Evolutionary conservation across 192 early-diverging fungal species (phyloP).

Genomic region (Chytriomyces confervae): DNA sequence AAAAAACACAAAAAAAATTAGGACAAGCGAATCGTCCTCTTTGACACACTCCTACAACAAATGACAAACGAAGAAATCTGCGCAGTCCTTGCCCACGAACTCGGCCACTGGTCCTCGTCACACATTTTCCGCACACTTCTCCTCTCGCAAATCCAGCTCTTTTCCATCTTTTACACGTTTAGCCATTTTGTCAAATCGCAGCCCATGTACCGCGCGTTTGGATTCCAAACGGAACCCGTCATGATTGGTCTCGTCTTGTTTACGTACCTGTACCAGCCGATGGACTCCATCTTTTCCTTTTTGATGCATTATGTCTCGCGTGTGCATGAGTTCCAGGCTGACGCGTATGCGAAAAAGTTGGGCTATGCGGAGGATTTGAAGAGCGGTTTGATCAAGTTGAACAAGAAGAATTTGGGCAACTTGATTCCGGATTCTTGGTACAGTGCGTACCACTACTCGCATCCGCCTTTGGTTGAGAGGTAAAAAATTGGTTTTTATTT

Average conservation of each 20-base stretch:
- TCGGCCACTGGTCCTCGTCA: slow-evolving; percentile 92
- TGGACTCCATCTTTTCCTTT: slow-evolving; percentile 78
- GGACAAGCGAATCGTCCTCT: slow-evolving; percentile 96
- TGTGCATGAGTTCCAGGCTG: slow-evolving; percentile 92
- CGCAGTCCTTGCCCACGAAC: slow-evolving; percentile 94
- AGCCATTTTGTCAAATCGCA: slow-evolving; percentile 68
- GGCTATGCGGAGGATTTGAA: slow-evolving; percentile 77
- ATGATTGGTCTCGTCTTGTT: slow-evolving; percentile 93
- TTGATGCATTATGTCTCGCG: slow-evolving; percentile 80
- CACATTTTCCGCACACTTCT: slow-evolving; percentile 81
- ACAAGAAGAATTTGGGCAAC: slow-evolving; percentile 87
- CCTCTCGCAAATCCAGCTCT: slow-evolving; percentile 76
- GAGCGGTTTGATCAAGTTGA: slow-evolving; percentile 85
- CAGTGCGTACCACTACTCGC: slow-evolving; percentile 87
- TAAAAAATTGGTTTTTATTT: too few relatives aligned
- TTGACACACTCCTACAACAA: slow-evolving; percentile 90
- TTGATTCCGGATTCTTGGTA: slow-evolving; percentile 70
- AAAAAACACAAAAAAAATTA: too few relatives aligned
- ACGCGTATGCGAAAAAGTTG: slow-evolving; percentile 82
- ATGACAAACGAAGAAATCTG: slow-evolving; percentile 83
- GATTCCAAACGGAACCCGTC: slow-evolving; percentile 75
- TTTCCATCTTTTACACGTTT: slow-evolving; percentile 63
- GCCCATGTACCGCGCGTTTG: slow-evolving; percentile 85
- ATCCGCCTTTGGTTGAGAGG: slow-evolving; percentile 91
- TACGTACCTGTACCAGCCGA: slow-evolving; percentile 68